Percentiles rank a stretch among this genome's conserved stretches.
These are phyloP conservation scores for Leccinum pachyderme DNA, from an alignment of 1,284 basidiomycete species.

Conservation along the genomic window DNA sequence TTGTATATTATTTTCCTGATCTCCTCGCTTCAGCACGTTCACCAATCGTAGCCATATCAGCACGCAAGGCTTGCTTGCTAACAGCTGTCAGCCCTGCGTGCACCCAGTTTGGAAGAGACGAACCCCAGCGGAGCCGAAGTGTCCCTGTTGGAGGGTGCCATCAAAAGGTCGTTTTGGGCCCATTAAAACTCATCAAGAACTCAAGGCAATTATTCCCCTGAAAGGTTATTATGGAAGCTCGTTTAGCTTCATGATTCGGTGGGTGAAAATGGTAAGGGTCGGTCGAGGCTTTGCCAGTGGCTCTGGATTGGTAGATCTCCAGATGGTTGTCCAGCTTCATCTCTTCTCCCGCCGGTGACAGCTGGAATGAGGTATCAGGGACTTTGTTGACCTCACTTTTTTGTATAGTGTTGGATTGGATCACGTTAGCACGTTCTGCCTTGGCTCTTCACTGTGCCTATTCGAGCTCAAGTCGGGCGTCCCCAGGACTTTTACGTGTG, in stretches of 20 bases:
- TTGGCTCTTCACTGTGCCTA: slow-evolving; percentile 21
- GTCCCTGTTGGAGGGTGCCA: slow-evolving; percentile 5
- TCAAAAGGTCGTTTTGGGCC: slow-evolving; percentile 11
- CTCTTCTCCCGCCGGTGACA: slow-evolving; percentile 31
- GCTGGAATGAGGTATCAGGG: slow-evolving; percentile 22
- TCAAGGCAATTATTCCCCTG: slow-evolving; percentile 18
- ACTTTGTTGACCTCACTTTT: slow-evolving; percentile 23
- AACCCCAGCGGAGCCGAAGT: slow-evolving; percentile 4
- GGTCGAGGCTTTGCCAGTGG: slow-evolving; percentile 10
- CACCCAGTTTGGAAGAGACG: not conserved
- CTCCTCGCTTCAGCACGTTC: not conserved
- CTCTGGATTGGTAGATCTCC: slow-evolving; percentile 21
- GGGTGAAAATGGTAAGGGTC: slow-evolving; percentile 19
- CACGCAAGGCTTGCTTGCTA: not conserved
- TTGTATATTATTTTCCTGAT: slow-evolving; percentile 1
- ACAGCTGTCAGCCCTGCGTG: not conserved
- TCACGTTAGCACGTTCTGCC: slow-evolving; percentile 20
- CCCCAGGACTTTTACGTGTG: slow-evolving; percentile 24
- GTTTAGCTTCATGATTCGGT: slow-evolving; percentile 4
- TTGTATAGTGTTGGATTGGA: slow-evolving; percentile 21
- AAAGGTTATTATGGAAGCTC: slow-evolving; percentile 30
- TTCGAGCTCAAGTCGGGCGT: slow-evolving; percentile 12
- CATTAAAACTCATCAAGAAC: slow-evolving; percentile 13
- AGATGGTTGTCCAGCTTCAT: slow-evolving; percentile 14
- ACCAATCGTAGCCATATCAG: slow-evolving; percentile 2